phyloP scores from a whole-genome alignment of 78 protist genomes.

The Trichosphaerium sp. region DNA sequence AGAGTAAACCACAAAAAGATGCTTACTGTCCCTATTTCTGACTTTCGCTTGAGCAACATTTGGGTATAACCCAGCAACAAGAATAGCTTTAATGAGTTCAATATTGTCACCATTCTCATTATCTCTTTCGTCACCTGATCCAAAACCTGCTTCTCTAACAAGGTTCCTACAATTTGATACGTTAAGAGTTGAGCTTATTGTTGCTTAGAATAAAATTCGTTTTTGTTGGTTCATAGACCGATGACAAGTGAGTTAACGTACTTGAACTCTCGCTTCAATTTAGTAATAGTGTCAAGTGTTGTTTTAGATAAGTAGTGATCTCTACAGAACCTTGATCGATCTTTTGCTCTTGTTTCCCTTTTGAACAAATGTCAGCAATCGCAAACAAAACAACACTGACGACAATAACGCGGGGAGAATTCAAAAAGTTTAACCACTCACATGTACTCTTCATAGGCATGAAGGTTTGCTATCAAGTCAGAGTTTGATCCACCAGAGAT shows the following conservation, averaged over 20 bases:
- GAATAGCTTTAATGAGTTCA: slow-evolving; percentile 17
- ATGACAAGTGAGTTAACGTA: not conserved
- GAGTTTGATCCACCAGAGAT: slow-evolving; percentile 23
- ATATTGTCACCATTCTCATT: not conserved
- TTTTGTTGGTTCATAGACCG: slow-evolving; percentile 3
- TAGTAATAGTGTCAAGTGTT: slow-evolving; percentile 22
- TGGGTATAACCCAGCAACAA: slow-evolving; percentile 62
- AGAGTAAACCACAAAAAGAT: not conserved
- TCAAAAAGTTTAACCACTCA: no score
- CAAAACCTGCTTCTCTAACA: slow-evolving; percentile 24
- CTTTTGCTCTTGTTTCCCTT: slow-evolving; percentile 2
- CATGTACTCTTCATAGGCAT: slow-evolving; percentile 73
- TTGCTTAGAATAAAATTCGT: slow-evolving; percentile 3
- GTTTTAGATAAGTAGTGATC: slow-evolving; percentile 19
- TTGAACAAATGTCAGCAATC: slow-evolving; percentile 44
- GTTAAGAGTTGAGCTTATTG: not conserved
- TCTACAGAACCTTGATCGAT: slow-evolving; percentile 7
- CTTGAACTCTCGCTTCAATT: slow-evolving; percentile 49
- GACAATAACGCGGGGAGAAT: no score
- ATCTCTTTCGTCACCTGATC: not conserved
- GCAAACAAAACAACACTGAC: slow-evolving; percentile 28
- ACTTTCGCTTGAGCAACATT: slow-evolving; percentile 12
- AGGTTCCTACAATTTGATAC: slow-evolving; percentile 18
- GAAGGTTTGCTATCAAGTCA: slow-evolving; percentile 2
- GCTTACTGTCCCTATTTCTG: not conserved